Conservation (phyloP, 2,329 filamentous ascomycete species). For the Pseudogymnoascus sp. region DNA sequence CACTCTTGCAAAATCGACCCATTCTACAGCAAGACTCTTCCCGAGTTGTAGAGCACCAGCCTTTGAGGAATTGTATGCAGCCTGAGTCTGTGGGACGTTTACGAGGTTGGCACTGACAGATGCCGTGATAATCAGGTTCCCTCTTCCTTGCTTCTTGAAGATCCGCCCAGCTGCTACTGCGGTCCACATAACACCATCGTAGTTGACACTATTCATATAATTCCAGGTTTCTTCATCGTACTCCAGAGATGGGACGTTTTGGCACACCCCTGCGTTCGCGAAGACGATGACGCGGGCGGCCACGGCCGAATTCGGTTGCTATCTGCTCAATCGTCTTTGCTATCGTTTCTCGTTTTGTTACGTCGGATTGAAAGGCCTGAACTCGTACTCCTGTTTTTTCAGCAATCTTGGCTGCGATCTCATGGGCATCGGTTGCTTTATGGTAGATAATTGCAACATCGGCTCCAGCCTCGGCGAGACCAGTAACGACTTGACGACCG, state of each 20-base stretch:
- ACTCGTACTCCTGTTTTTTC: slow-evolving; percentile 16
- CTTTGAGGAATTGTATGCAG: slow-evolving; percentile 39
- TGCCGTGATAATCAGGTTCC: slow-evolving; percentile 36
- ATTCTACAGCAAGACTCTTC: slow-evolving; percentile 38
- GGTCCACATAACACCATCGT: slow-evolving; percentile 26
- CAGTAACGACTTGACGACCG: slow-evolving; percentile 37
- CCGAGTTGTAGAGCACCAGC: slow-evolving; percentile 36
- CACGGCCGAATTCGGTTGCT: slow-evolving; percentile 28
- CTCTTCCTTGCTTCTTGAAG: slow-evolving; percentile 31
- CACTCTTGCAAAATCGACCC: slow-evolving; percentile 36
- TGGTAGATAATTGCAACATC: slow-evolving; percentile 34
- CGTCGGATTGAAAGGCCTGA: slow-evolving; percentile 35
- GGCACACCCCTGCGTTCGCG: slow-evolving; percentile 31
- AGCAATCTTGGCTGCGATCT: slow-evolving; percentile 22
- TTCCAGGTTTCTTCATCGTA: slow-evolving; percentile 35
- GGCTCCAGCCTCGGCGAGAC: slow-evolving; percentile 39
- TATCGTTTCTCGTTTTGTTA: slow-evolving; percentile 27
- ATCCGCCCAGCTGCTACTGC: slow-evolving; percentile 21
- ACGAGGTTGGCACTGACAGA: slow-evolving; percentile 36
- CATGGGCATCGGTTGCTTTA: slow-evolving; percentile 25
- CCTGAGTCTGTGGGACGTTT: slow-evolving; percentile 37
- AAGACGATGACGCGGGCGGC: slow-evolving; percentile 36
- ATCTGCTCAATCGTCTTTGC: slow-evolving; percentile 30
- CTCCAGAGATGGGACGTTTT: slow-evolving; percentile 32
- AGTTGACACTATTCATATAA: slow-evolving; percentile 31